A percentile compares a stretch with the other conserved stretches of the same genome.
Evolutionary conservation across 768 basidiomycete genomes (phyloP).

Genomic region (Gloeophyllum trabeum): DNA sequence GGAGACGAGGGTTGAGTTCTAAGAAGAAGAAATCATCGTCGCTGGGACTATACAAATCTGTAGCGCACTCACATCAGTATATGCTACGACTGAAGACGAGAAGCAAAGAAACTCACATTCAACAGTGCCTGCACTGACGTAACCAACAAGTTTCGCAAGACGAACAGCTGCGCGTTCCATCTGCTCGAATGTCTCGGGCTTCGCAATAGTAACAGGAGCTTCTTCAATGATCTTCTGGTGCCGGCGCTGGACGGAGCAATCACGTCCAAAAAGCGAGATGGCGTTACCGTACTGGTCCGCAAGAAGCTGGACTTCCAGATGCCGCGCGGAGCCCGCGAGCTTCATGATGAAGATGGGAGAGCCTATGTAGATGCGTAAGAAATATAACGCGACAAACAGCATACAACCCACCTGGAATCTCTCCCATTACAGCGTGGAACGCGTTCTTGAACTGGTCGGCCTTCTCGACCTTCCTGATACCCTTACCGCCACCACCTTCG

Average conservation of each 20-base stretch:
- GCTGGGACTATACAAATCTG: slow-evolving; percentile 89
- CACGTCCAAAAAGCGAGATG: slow-evolving; percentile 97
- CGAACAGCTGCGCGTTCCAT: slow-evolving; percentile 99
- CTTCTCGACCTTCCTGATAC: slow-evolving; percentile 89
- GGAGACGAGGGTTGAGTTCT: slow-evolving; percentile 97
- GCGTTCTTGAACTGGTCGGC: slow-evolving; percentile 88
- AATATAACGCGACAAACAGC: slow-evolving; percentile 8
- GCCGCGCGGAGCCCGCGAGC: slow-evolving; percentile 93
- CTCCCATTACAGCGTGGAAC: slow-evolving; percentile 86
- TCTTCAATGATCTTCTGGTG: slow-evolving; percentile 99
- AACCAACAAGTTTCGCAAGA: slow-evolving; percentile 96
- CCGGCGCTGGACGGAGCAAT: slow-evolving; percentile 97
- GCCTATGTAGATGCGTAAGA: slow-evolving; percentile 33
- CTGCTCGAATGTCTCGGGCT: slow-evolving; percentile 81
- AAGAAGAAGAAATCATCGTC: slow-evolving; percentile 97
- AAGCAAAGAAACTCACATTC: slow-evolving; percentile 54
- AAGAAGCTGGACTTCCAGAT: slow-evolving; percentile 95
- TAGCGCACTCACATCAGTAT: slow-evolving; percentile 5
- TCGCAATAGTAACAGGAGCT: slow-evolving; percentile 96
- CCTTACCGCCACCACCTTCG: slow-evolving; percentile 98
- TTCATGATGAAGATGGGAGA: slow-evolving; percentile 99
- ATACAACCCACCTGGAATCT: slow-evolving; percentile 75
- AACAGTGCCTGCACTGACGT: slow-evolving; percentile 97
- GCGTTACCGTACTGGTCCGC: slow-evolving; percentile 99
- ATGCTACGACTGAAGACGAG: slow-evolving; percentile 3